Percentiles rank a stretch among this genome's conserved stretches.
Evolutionary conservation across 305 asterid species (phyloP).

Genomic region (Fraxinus sp.): DNA sequence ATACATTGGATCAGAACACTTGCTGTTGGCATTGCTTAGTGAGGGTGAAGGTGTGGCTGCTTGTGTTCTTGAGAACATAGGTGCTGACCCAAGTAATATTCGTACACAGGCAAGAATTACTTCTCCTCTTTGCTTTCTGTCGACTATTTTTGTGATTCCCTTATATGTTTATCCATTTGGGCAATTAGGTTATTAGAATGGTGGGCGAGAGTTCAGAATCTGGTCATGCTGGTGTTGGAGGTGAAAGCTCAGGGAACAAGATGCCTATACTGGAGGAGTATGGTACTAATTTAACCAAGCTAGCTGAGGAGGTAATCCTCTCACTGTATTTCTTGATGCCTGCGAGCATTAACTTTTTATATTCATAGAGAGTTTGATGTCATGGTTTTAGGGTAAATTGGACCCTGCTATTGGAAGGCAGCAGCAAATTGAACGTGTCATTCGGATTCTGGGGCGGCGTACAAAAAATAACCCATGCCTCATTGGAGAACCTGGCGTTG

Average conservation of each 20-base stretch:
- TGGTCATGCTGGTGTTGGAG: constrained; percentile 87
- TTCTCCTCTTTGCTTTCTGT: background rate
- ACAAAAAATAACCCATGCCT: constrained; percentile 95
- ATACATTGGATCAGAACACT: constrained; percentile 97
- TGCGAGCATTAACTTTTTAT: constrained; percentile 1
- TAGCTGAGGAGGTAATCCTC: constrained; percentile 86
- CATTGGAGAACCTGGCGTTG: constrained; percentile 98
- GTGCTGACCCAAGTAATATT: constrained; percentile 91
- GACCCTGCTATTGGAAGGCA: constrained; percentile 97
- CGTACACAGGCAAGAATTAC: constrained; percentile 70
- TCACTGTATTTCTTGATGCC: constrained; percentile 13
- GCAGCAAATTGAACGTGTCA: constrained; percentile 83
- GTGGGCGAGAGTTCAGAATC: constrained; percentile 89
- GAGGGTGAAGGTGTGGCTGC: constrained; percentile 99
- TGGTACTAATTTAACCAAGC: constrained; percentile 93
- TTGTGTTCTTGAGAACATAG: constrained; percentile 87
- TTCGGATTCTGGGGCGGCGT: constrained; percentile 87
- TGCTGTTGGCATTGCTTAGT: constrained; percentile 89
- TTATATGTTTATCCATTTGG: constrained; percentile 11
- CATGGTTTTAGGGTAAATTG: constrained; percentile 70
- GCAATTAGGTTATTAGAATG: constrained; percentile 75
- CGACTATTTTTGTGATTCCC: background rate
- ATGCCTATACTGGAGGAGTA: constrained; percentile 97
- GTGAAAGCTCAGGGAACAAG: constrained; percentile 84
- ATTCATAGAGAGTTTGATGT: constrained; percentile 9